These are phyloP conservation scores for Paramecium caudatum DNA, from an alignment of 73 alveolate species.

Conservation along the genomic window DNA sequence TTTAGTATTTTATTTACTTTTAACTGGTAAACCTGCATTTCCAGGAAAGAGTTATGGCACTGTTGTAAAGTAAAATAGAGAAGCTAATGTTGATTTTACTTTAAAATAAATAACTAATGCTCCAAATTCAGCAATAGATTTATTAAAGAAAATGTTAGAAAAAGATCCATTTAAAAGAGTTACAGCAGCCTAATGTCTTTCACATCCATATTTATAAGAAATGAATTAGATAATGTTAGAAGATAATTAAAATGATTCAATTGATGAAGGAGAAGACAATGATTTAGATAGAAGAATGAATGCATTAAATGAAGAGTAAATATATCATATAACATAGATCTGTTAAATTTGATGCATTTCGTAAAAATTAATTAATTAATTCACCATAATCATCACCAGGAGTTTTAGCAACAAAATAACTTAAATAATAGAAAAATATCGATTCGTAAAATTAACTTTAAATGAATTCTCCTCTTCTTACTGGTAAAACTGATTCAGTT, in stretches of 20 bases:
- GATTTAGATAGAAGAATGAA: slow-evolving; percentile 39
- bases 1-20: slow-evolving; percentile 12
- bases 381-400: slow-evolving; percentile 51
- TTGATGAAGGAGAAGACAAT: slow-evolving; percentile 38
- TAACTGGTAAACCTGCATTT: slow-evolving; percentile 65
- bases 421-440: slow-evolving; percentile 10
- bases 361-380: slow-evolving; percentile 36
- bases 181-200: slow-evolving; percentile 3
- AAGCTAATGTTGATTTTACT: slow-evolving; percentile 25
- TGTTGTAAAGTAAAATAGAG: slow-evolving; percentile 64
- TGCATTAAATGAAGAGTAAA: slow-evolving; percentile 59
- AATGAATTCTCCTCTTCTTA: slow-evolving; percentile 31
- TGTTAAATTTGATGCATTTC: slow-evolving; percentile 37
- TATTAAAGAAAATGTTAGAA: slow-evolving; percentile 40
- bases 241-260: slow-evolving; percentile 21
- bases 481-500: slow-evolving; percentile 31
- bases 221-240: slow-evolving; percentile 30
- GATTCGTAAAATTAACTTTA: slow-evolving; percentile 39
- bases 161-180: slow-evolving; percentile 55
- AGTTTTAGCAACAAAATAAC: neutral
- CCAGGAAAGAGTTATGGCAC: slow-evolving; percentile 70
- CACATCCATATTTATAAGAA: slow-evolving; percentile 30
- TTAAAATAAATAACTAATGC: slow-evolving; percentile 28
- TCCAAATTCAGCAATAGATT: slow-evolving; percentile 48
- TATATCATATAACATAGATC: neutral